Evolutionary conservation across 2,329 filamentous ascomycete species (phyloP), one percentile per base, ranked within the genome.

Genomic region (Botryotinia narcissicola): DNA sequence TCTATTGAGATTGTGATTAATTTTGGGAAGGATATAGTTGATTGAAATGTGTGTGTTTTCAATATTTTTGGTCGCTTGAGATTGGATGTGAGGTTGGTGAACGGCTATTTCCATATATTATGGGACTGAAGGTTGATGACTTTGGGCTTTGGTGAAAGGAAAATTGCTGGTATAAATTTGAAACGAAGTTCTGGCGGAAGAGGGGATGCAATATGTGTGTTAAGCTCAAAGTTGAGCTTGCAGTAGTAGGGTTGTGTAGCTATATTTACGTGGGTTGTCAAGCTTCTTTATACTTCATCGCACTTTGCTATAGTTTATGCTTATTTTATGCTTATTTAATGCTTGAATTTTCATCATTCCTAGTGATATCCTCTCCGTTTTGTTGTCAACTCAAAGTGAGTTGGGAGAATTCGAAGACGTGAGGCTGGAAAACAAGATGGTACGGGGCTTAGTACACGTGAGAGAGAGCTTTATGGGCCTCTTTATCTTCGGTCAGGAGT

Each of bases 1-100:
- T 54, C 16, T 54, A 12, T n/a, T 5, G 51, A 4, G n/a, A 54
- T 14, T 3, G 0, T 29, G 5, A 14, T 0, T 29, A 0, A 0
- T 7, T 7, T 16, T 7, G 6, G 14, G n/a, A 18, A 18, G 3
- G 1, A 54, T 2, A 29, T 54, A 18, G 51, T 29, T 54, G 51
- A 54, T 54, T 54, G 51, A 54, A 29, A 4, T 18, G 51, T 16
- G 7, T 54, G 51, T 18, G 25, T 54, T 54, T 54, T 54, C 5
- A 7, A 51, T 0, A 7, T 51, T n/a, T n/a, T 51, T 54, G 12
- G 14, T 54, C 14, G 14, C 7, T 29, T n/a, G 25, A 12, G 48
- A n/a, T 29, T n/a, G 25, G 25, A 29, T 44, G 25, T 54, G 48
- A 54, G 48, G 48, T 54, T 14, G 48, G 25, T 54, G 25, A n/a